Evolutionary conservation across 2,329 filamentous ascomycete genomes (phyloP).

Genomic region (Hortaea werneckii): DNA sequence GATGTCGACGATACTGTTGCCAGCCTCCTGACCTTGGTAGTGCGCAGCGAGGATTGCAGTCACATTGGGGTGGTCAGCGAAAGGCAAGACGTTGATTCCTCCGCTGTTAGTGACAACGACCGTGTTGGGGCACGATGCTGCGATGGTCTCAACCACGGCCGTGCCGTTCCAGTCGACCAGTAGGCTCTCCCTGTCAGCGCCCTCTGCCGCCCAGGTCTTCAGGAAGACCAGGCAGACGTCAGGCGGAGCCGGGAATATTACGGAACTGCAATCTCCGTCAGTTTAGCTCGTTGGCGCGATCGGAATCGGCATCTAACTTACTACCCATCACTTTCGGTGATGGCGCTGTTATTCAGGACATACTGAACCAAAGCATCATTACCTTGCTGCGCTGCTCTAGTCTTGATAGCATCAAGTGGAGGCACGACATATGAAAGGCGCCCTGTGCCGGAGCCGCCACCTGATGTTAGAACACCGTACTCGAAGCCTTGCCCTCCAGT

Average conservation of each 20-base stretch:
- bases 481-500: slow-evolving; percentile 21
- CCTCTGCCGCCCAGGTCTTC: slow-evolving; percentile 43
- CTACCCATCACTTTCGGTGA: slow-evolving; percentile 22
- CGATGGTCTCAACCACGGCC: slow-evolving; percentile 32
- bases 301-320: slow-evolving; percentile 8
- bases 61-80: slow-evolving; percentile 26
- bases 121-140: slow-evolving; percentile 18
- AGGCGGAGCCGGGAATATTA: slow-evolving; percentile 34
- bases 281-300: neutral
- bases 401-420: slow-evolving; percentile 34
- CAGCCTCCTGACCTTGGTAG: slow-evolving; percentile 16
- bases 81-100: slow-evolving; percentile 29
- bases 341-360: slow-evolving; percentile 30
- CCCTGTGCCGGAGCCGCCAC: slow-evolving; percentile 32
- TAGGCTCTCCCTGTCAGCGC: slow-evolving; percentile 31
- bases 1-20: slow-evolving; percentile 16
- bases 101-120: slow-evolving; percentile 19
- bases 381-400: slow-evolving; percentile 16
- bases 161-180: slow-evolving; percentile 34
- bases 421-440: slow-evolving; percentile 29
- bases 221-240: slow-evolving; percentile 49
- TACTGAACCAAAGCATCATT: slow-evolving; percentile 36
- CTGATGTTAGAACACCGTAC: slow-evolving; percentile 34
- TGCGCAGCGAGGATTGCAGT: slow-evolving; percentile 19
- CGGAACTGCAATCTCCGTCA: slow-evolving; percentile 1